phyloP scores from a whole-genome alignment of 1,284 basidiomycete species.

The Cryptococcus depauperatus region DNA sequence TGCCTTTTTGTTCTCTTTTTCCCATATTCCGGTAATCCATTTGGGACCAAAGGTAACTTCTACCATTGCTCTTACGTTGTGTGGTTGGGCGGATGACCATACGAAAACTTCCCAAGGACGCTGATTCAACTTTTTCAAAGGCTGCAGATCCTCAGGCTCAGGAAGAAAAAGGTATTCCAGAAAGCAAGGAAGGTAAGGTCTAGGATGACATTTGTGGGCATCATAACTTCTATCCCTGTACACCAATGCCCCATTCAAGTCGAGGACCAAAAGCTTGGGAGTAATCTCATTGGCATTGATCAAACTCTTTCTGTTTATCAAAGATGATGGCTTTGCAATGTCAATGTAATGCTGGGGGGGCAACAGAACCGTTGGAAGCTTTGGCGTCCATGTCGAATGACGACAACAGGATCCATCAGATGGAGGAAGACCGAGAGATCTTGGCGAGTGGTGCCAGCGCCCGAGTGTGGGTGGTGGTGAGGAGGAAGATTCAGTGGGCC shows the following conservation, averaged over 20 bases:
- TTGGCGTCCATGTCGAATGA: too few species aligned
- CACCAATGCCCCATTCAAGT: constrained; percentile 43
- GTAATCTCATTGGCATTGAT: neutral
- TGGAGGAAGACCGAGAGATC: too few species aligned
- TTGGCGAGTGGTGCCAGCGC: too few species aligned
- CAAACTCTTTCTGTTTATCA: neutral
- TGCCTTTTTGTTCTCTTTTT: constrained; percentile 12
- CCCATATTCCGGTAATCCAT: constrained; percentile 31
- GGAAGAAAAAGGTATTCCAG: constrained; percentile 40
- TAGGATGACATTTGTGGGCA: constrained; percentile 22
- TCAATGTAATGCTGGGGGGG: constrained; percentile 16
- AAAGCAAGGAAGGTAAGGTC: constrained; percentile 40
- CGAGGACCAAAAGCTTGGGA: constrained; percentile 39
- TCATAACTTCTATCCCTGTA: constrained; percentile 23
- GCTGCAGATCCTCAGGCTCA: constrained; percentile 7
- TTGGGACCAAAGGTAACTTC: constrained; percentile 29
- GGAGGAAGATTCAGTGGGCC: too few species aligned
- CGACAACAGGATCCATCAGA: too few species aligned
- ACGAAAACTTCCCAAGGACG: constrained; percentile 38
- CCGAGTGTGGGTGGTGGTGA: too few species aligned
- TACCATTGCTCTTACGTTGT: constrained; percentile 42
- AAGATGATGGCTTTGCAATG: constrained; percentile 1
- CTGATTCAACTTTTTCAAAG: constrained; percentile 5
- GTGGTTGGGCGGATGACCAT: constrained; percentile 43
- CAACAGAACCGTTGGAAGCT: neutral